phyloP scores from a whole-genome alignment of 2,329 filamentous ascomycete species.

The Didymella pomorum region DNA sequence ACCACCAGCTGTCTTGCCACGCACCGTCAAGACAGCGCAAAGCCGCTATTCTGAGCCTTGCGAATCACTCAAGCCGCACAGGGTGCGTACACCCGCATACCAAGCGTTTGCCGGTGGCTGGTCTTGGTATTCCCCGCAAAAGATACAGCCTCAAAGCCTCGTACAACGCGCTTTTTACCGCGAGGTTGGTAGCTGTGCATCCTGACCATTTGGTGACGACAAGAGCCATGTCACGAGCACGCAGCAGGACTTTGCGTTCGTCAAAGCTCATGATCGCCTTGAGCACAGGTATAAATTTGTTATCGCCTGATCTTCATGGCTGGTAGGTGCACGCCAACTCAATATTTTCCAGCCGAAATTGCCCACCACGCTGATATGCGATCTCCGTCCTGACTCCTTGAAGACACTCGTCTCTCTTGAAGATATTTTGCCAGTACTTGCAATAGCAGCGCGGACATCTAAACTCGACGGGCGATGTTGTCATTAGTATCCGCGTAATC shows the following conservation, averaged over 20 bases:
- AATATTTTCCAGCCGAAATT: not conserved
- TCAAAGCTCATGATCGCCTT: conserved; percentile 17
- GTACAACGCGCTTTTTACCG: conserved; percentile 1
- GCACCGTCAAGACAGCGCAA: not conserved
- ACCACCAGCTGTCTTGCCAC: conserved; percentile 14
- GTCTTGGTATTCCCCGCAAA: conserved; percentile 12
- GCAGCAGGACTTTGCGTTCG: conserved; percentile 2
- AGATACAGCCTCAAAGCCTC: conserved; percentile 11
- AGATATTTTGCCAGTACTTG: not conserved
- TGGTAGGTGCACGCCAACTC: not conserved
- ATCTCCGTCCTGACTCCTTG: not conserved
- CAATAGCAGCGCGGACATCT: not conserved
- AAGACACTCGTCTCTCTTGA: not conserved
- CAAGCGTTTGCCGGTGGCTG: conserved; percentile 16
- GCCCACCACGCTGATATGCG: not conserved
- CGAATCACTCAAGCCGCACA: not conserved
- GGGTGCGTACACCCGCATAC: not conserved
- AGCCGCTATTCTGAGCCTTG: not conserved
- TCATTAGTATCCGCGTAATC: conserved; percentile 26
- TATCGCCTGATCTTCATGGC: conserved; percentile 4
- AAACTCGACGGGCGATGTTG: not conserved
- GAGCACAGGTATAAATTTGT: conserved; percentile 7
- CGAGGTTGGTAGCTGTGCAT: conserved; percentile 7
- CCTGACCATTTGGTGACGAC: not conserved
- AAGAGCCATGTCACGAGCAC: conserved; percentile 13